These are phyloP conservation scores for Mycosarcoma maydis DNA, from an alignment of 1,284 basidiomycete genomes.

Conservation along the genomic window DNA sequence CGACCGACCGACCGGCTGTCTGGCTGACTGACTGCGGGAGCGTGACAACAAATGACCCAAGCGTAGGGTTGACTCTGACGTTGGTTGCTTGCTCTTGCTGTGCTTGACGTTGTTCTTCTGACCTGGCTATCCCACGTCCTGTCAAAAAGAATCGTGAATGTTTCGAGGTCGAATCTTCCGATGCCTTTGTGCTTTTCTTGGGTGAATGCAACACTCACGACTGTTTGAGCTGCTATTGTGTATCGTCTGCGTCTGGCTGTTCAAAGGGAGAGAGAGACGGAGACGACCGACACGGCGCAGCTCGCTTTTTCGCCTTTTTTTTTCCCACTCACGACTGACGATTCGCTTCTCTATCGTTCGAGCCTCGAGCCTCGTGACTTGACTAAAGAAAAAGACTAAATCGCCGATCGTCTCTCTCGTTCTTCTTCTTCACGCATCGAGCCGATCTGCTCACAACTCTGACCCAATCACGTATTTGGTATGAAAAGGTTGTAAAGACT, in stretches of 20 bases:
- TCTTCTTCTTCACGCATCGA: too few species aligned
- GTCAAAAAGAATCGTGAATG: too few species aligned
- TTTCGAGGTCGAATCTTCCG: constrained; percentile 13
- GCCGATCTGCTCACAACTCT: neutral
- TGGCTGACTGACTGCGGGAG: neutral
- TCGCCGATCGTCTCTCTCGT: constrained; percentile 21
- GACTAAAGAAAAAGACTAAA: neutral
- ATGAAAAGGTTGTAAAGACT: too few species aligned
- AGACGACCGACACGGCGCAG: neutral
- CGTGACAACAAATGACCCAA: neutral
- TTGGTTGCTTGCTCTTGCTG: constrained; percentile 8
- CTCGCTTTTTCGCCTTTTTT: neutral
- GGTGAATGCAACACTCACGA: too few species aligned
- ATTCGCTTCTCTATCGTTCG: too few species aligned
- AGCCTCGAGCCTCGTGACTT: constrained; percentile 26
- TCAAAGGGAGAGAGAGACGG: constrained; percentile 4
- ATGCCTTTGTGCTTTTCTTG: constrained; percentile 14
- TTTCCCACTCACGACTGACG: too few species aligned
- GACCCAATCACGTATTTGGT: too few species aligned
- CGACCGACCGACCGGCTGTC: neutral
- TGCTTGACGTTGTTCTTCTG: neutral
- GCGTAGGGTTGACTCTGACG: neutral
- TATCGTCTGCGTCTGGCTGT: too few species aligned
- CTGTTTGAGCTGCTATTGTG: too few species aligned
- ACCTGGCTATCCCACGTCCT: too few species aligned